Percentiles rank a stretch among this genome's conserved stretches.
Conservation (phyloP, 352 stramenopile species). For the Phytopythium boreale region DNA sequence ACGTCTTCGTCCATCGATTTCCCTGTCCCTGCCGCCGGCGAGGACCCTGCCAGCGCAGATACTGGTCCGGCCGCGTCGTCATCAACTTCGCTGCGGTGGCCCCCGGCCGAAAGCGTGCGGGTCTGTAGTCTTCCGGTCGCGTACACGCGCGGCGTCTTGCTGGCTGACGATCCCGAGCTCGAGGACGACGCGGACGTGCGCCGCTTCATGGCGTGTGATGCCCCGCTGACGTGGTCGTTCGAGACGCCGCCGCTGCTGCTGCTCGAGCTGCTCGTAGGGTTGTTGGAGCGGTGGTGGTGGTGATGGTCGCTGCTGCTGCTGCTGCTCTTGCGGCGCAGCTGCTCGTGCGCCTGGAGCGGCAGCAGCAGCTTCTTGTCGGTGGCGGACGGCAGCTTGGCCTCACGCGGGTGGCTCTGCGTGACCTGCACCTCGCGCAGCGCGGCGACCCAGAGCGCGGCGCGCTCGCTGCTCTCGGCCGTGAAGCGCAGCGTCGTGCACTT, state of each 20-base stretch:
- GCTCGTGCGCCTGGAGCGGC: slow-evolving; percentile 24
- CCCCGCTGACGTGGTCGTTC: background rate
- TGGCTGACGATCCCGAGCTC: slow-evolving; percentile 12
- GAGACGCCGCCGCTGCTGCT: background rate
- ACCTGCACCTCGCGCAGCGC: slow-evolving; percentile 61
- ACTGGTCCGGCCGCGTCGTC: slow-evolving; percentile 21
- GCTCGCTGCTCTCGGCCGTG: slow-evolving; percentile 33
- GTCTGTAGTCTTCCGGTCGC: slow-evolving; percentile 20
- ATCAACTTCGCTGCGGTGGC: slow-evolving; percentile 13
- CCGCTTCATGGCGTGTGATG: background rate
- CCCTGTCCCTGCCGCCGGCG: background rate
- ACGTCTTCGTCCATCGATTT: slow-evolving; percentile 1
- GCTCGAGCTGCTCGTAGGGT: background rate
- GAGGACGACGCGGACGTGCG: slow-evolving; percentile 17
- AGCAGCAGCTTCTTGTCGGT: slow-evolving; percentile 26
- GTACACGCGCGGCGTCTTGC: slow-evolving; percentile 26
- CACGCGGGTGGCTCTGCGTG: slow-evolving; percentile 16
- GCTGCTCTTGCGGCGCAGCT: slow-evolving; percentile 9
- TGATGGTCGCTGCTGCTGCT: background rate
- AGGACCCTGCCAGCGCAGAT: background rate
- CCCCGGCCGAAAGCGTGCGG: slow-evolving; percentile 2
- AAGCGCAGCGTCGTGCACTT: slow-evolving; percentile 52
- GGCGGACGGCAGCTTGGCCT: slow-evolving; percentile 12
- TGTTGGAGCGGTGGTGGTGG: background rate
- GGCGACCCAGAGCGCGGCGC: slow-evolving; percentile 46